Evolutionary conservation across 495 filamentous ascomycete species (phyloP), one percentile per base, ranked within the genome.

Genomic region (Annulohypoxylon stygium): DNA sequence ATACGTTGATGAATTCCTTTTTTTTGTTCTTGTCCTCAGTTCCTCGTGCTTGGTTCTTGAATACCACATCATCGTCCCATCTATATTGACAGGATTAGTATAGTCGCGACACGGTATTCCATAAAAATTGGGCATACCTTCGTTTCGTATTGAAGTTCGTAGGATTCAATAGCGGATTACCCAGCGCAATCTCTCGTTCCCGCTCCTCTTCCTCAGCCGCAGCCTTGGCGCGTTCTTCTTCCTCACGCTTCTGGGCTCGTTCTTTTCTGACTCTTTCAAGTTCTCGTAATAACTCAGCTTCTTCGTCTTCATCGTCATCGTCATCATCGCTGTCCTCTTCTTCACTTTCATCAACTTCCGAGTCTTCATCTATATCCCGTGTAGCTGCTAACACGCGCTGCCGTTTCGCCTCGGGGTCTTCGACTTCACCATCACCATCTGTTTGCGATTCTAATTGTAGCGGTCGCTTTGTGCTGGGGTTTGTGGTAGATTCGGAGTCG

Each of bases 61-160:
- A 99, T 16, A 99, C 94, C n/a, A 99, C 96, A 83, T 99, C 96
- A 69, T 99, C 96, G 74, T 99, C 96, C 96, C 96, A 99, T 77
- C 94, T 88, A 25, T 78, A 77, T 74, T 79, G 20, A 30, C 79
- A 47, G 78, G 75, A 68, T 85, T 84, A 81, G 85, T 61, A 60
- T 33, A 9, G 16, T 36, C 2, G 10, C 30, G 34, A 4, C 6
- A 18, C 36, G 18, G 9, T 23, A n/a, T 57, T 36, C 1, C 14
- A 10, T 8, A 14, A 50, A 4, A 26, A n/a, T 3, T 14, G 14
- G 8, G 69, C 67, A 34, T 79, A 86, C 82, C 85, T 82, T 75
- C 93, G 83, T 83, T 93, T 94, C 63, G 93, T 85, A 45, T 88
- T 89, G 76, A 92, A 93, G 69, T 93, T 91, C 12, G 86, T 87